phyloP scores from a whole-genome alignment of 495 filamentous ascomycete genomes.

The Saxophila tyrrhenica region DNA sequence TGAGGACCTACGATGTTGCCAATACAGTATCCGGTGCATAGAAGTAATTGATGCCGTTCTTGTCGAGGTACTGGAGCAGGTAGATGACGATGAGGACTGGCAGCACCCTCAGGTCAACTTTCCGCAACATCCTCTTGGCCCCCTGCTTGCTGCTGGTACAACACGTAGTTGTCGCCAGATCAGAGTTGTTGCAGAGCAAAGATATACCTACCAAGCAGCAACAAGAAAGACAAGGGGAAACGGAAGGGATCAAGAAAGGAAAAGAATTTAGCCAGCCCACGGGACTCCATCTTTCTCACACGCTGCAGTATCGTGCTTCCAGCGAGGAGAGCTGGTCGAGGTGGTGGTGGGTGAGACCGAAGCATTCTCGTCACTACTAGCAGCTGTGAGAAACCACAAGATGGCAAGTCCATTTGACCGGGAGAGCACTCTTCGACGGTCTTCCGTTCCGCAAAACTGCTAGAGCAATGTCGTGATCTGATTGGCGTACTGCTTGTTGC shows the following conservation, averaged over 20 bases:
- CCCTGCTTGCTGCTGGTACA: constrained; percentile 37
- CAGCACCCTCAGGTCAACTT: constrained; percentile 44
- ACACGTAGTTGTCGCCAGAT: constrained; percentile 39
- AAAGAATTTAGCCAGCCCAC: not conserved
- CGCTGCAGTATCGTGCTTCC: not conserved
- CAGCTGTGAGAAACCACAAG: too few relatives aligned
- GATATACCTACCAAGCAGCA: not conserved
- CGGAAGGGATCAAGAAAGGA: not conserved
- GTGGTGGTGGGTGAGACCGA: not conserved
- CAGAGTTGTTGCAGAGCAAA: constrained; percentile 4
- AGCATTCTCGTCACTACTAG: not conserved
- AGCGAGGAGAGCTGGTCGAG: not conserved
- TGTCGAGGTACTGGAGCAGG: constrained; percentile 47
- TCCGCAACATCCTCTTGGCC: constrained; percentile 39
- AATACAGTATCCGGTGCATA: constrained; percentile 44
- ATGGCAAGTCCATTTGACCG: too few relatives aligned
- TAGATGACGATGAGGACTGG: constrained; percentile 48
- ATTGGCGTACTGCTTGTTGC: too few relatives aligned
- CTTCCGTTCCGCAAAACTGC: too few relatives aligned
- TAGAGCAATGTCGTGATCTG: too few relatives aligned
- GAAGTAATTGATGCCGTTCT: constrained; percentile 47
- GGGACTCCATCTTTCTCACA: not conserved
- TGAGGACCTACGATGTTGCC: constrained; percentile 28
- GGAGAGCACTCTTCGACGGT: too few relatives aligned
- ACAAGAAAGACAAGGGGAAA: not conserved